Conservation (phyloP, 2,329 filamentous ascomycete species). For the Byssoonygena ceratinophila region DNA sequence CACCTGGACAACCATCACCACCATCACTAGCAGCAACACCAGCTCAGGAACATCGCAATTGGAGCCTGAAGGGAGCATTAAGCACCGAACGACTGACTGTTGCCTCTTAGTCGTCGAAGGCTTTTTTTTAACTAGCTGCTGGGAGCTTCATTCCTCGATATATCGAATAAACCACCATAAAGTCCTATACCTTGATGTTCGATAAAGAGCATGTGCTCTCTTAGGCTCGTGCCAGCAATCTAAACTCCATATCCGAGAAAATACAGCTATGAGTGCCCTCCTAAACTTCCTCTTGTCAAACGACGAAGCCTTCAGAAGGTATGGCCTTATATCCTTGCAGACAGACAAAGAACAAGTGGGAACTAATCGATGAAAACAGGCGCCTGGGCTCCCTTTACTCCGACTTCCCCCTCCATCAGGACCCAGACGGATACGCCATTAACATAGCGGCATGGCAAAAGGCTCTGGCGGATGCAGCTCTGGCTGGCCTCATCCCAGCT, state of each 20-base stretch:
- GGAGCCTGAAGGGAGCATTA: too few relatives aligned
- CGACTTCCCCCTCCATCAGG: conserved; percentile 69
- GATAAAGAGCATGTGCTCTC: too few relatives aligned
- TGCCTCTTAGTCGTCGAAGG: too few relatives aligned
- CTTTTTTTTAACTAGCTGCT: too few relatives aligned
- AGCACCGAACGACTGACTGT: too few relatives aligned
- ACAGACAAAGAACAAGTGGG: too few relatives aligned
- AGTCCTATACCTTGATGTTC: too few relatives aligned
- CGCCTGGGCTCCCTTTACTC: conserved; percentile 80
- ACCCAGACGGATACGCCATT: conserved; percentile 74
- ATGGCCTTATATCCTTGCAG: not conserved
- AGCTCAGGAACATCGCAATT: too few relatives aligned
- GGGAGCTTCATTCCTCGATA: too few relatives aligned
- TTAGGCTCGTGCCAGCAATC: too few relatives aligned
- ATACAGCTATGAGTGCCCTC: conserved; percentile 45
- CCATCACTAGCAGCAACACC: too few relatives aligned
- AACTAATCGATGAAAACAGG: not conserved
- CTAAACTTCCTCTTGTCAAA: conserved; percentile 54
- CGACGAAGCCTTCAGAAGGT: conserved; percentile 48
- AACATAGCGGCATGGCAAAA: conserved; percentile 71
- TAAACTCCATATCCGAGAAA: not conserved
- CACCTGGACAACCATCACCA: not conserved
- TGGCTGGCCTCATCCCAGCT: conserved; percentile 49
- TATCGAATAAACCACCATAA: too few relatives aligned
- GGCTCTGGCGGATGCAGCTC: conserved; percentile 58